phyloP scores from a whole-genome alignment of 768 basidiomycete species.

The Lentinula raphanica region DNA sequence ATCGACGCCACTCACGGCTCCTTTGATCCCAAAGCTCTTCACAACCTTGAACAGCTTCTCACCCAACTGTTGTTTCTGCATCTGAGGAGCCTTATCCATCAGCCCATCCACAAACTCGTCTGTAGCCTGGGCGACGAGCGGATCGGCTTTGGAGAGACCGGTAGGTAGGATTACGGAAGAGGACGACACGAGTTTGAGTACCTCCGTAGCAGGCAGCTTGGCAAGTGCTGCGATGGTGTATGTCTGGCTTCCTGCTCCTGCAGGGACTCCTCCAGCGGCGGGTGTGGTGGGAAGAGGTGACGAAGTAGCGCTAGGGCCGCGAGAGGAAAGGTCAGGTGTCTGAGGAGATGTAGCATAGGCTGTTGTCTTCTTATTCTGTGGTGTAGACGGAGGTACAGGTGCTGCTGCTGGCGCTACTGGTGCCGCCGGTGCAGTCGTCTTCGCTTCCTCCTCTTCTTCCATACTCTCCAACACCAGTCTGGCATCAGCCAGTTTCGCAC shows the following conservation, averaged over 20 bases:
- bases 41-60: constrained; percentile 69
- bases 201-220: constrained; percentile 68
- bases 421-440: background rate
- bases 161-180: constrained; percentile 41
- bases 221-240: constrained; percentile 71
- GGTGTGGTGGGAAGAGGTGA: constrained; percentile 64
- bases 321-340: constrained; percentile 73
- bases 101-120: constrained; percentile 68
- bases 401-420: constrained; percentile 22
- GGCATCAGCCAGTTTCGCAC: constrained; percentile 75
- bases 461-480: constrained; percentile 75
- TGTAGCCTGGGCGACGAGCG: constrained; percentile 60
- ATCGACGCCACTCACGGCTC: constrained; percentile 54
- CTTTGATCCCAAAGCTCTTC: constrained; percentile 80
- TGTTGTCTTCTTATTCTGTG: constrained; percentile 52
- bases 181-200: constrained; percentile 59
- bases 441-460: constrained; percentile 46
- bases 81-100: constrained; percentile 45
- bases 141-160: constrained; percentile 66
- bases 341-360: constrained; percentile 46
- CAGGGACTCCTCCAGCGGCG: constrained; percentile 57
- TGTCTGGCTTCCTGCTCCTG: constrained; percentile 48
- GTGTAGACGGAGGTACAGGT: constrained; percentile 48
- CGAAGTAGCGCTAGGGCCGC: constrained; percentile 66
- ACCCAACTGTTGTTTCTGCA: constrained; percentile 76